Evolutionary conservation across 805 yeast genomes (phyloP), one percentile per base, ranked within the genome.

Genomic region (Saccharomycopsis sp.): DNA sequence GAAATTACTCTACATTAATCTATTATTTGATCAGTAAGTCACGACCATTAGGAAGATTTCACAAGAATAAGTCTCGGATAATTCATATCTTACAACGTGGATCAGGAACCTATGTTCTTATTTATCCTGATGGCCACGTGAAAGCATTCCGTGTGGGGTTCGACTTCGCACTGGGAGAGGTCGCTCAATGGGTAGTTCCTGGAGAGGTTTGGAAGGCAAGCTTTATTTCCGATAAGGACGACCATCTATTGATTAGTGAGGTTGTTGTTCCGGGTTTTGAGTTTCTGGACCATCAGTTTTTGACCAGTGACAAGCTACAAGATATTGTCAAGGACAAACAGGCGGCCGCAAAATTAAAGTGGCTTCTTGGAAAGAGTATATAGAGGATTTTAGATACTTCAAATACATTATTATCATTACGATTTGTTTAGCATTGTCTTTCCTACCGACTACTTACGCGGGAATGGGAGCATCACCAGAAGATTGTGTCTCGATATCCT

Each of bases 231-330:
- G 79, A 80, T n/a, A 64, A 64, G 19, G 69, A 75, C 35, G 81
- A 79, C 51, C 74, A 72, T 55, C 63, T 81, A 29, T 67, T 79
- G 56, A 79, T 80, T 51, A 79, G 83, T 65, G 84, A 81, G 63
- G 82, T 82, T 20, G 86, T 82, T 19, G 83, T 81, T 12, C 86
- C 86, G 3, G 86, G 86, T 0, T 82, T 82, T 64, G 85, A 82
- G 57, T 82, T 73, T 62, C 75, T 73, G 12, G 86, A 82, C 62
- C 84, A 80, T 62, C 66, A 69, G 51, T 79, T 79, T 44, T 44
- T 44, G 22, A 19, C 19, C 22, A 19, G 49, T 7, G 19, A 5
- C 12, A 19, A 44, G 19, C 22, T 44, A 44, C 49, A 44, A 44
- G 22, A 44, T 17, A 44, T 44, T 44, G 49, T 44, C 22, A 44